Conservation (phyloP, 129 eudicot genomes). For the Arctium minus region DNA sequence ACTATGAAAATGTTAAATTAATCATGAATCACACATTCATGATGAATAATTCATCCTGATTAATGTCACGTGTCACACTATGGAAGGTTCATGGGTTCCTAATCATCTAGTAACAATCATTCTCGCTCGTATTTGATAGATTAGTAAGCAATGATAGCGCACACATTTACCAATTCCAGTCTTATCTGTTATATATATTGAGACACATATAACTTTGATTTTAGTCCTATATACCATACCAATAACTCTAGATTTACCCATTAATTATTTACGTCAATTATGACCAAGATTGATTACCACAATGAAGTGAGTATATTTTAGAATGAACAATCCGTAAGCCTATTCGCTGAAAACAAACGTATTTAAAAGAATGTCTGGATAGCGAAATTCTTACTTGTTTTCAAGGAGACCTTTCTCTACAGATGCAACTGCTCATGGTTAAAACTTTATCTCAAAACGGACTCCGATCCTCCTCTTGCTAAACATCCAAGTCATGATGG, state of each 20-base stretch:
- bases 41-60: too few species aligned
- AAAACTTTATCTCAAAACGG: background rate
- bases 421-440: background rate
- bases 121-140: too few species aligned
- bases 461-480: background rate
- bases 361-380: background rate
- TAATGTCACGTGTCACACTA: too few species aligned
- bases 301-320: too few species aligned
- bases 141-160: background rate
- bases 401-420: background rate
- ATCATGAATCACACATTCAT: background rate
- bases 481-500: too few species aligned
- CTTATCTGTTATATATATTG: too few species aligned
- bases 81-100: background rate
- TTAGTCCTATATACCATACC: too few species aligned
- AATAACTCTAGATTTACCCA: background rate
- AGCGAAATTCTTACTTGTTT: constrained; percentile 18
- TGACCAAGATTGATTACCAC: background rate
- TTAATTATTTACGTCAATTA: background rate
- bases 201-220: background rate
- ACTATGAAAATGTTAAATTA: too few species aligned
- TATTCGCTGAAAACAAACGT: background rate
- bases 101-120: background rate
- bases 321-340: background rate
- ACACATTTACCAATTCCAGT: background rate